Percentiles rank a stretch among this genome's conserved stretches.
These are phyloP conservation scores for Candida ficus DNA, from an alignment of 805 yeast genomes.

Conservation along the genomic window DNA sequence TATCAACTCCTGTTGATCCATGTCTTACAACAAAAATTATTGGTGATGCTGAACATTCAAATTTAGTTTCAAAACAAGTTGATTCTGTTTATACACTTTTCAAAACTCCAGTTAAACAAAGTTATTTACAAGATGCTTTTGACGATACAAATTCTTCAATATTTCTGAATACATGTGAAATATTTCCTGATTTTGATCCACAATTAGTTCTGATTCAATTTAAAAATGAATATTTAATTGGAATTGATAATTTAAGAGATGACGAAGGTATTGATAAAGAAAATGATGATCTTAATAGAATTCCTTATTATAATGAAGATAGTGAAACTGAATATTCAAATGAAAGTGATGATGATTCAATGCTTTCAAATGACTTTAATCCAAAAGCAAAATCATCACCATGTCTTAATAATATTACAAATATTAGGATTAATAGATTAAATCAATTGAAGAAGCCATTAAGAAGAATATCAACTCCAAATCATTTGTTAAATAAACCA, in stretches of 20 bases:
- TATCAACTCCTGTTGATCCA: slow-evolving; percentile 2
- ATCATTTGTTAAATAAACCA: not conserved
- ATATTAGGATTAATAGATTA: not conserved
- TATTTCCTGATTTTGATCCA: slow-evolving; percentile 9
- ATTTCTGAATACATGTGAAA: slow-evolving; percentile 5
- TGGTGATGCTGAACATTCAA: slow-evolving; percentile 3
- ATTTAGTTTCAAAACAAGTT: not conserved
- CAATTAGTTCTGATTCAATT: slow-evolving; percentile 4
- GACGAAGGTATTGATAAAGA: slow-evolving; percentile 6
- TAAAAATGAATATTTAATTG: slow-evolving; percentile 2
- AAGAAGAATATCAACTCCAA: slow-evolving; percentile 2
- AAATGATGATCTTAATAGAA: slow-evolving; percentile 4
- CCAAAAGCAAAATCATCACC: too few relatives aligned
- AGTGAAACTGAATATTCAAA: not conserved
- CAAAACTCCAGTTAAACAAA: not conserved
- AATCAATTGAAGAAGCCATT: not conserved
- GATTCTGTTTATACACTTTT: slow-evolving; percentile 1
- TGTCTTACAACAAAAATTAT: not conserved
- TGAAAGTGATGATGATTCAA: not conserved
- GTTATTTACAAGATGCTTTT: not conserved
- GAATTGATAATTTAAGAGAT: slow-evolving; percentile 2
- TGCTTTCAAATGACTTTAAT: not conserved
- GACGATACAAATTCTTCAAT: not conserved
- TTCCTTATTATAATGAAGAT: slow-evolving; percentile 1
- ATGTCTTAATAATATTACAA: too few relatives aligned